Base-by-base conservation (phyloP, 208 protist genomes). In the Naegleria fowleri region DNA sequence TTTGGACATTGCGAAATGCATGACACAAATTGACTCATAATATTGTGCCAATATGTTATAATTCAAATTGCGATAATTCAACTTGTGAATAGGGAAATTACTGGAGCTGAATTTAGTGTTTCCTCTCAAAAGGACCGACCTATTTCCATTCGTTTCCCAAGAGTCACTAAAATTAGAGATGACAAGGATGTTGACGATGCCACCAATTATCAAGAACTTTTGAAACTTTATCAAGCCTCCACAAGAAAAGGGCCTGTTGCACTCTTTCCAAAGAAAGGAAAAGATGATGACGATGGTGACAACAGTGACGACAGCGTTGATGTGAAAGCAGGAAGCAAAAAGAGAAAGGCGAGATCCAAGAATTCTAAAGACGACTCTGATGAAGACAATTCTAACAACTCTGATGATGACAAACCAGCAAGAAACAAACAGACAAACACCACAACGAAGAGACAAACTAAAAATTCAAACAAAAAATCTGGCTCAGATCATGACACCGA, bases 131-230 rank as follows among this genome's bases (percentile, higher is more conserved):
- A 92, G 1, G 92, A 91, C 3, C 91, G 93, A 85, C 90, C 90
- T 52, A 86, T 97, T 36, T 96, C 94, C 40, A 94, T 96, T 86
- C 92, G 95, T 43, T 98, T 97, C 41, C 96, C 96, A 5, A 91
- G 96, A 88, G 94, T 97, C 15, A 48, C 95, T 38, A 93, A 92
- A 43, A 88, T 96, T 0, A 94, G 96, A 79, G 58, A 91, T 7
- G 95, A 97, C 92, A 97, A 97, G 91, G 94, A 93, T 48, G 92
- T 92, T 41, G 89, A 92, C n/a, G 93, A 93, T 3, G 93, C 93
- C 29, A 97, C 96, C 5, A 95, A 90, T 15, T 89, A 95, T 33
- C 33, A 92, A 38, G 94, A 97, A 90, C 91, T 97, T 43, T 90
- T 92, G 22, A 76, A 93, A 83, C 92, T 97, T 33, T 93, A 93